Conservation (phyloP, 331 rosid species). For the Dryas integrifolia region DNA sequence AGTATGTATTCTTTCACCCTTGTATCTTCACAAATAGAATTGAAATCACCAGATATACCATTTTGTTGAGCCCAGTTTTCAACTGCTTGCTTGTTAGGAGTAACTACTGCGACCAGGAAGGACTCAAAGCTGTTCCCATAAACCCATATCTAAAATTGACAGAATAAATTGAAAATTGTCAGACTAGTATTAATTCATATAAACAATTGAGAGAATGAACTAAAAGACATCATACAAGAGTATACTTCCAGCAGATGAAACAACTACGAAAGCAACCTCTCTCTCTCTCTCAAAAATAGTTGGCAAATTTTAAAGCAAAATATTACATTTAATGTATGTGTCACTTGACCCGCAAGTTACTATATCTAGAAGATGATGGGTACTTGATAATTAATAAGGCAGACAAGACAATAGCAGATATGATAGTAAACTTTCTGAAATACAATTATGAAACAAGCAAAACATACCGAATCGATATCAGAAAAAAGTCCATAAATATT, state of each 20-base stretch:
- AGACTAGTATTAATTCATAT: background rate
- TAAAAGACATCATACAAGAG: background rate
- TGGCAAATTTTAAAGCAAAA: background rate
- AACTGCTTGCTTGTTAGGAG: slow-evolving; percentile 65
- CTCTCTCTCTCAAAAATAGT: background rate
- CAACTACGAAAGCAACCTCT: background rate
- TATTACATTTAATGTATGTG: background rate
- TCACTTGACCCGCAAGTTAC: background rate
- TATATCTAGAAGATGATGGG: background rate
- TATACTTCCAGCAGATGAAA: slow-evolving; percentile 16
- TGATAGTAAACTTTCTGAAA: background rate
- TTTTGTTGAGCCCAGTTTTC: slow-evolving; percentile 83
- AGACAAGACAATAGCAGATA: background rate
- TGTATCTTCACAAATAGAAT: slow-evolving; percentile 65
- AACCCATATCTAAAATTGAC: slow-evolving; percentile 73
- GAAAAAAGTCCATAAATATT: slow-evolving; percentile 69
- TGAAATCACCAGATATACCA: slow-evolving; percentile 61
- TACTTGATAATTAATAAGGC: background rate
- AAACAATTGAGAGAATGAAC: background rate
- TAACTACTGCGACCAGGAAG: slow-evolving; percentile 79
- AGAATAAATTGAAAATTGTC: slow-evolving; percentile 16
- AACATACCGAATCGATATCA: slow-evolving; percentile 68
- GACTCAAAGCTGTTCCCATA: slow-evolving; percentile 97
- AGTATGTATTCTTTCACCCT: slow-evolving; percentile 61
- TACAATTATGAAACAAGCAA: background rate